Percentiles rank a stretch among this genome's conserved stretches.
These are phyloP conservation scores for Arthrobotrys iridis DNA, from an alignment of 2,329 filamentous ascomycete genomes.

Conservation along the genomic window DNA sequence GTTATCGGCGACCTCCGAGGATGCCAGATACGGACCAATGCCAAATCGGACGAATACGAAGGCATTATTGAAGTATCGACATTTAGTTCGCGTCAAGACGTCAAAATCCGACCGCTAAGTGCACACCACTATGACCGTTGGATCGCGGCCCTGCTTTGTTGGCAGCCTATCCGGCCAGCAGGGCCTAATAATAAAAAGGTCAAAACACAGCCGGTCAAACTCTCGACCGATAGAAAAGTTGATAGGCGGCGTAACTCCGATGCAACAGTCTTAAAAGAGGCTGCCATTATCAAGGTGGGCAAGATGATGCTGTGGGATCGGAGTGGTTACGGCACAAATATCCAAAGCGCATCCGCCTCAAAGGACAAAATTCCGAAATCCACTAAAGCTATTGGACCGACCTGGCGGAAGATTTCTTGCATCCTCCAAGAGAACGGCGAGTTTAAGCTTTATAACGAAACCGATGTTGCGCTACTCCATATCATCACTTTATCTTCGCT, in stretches of 20 bases:
- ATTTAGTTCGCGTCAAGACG: slow-evolving; percentile 65
- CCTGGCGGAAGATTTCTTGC: slow-evolving; percentile 90
- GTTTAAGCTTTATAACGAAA: slow-evolving; percentile 87
- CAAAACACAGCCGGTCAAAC: slow-evolving; percentile 64
- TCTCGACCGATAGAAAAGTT: slow-evolving; percentile 59
- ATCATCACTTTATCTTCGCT: slow-evolving; percentile 88
- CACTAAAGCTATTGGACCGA: slow-evolving; percentile 48
- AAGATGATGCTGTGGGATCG: slow-evolving; percentile 93
- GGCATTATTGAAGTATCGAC: slow-evolving; percentile 59
- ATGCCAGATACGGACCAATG: slow-evolving; percentile 71
- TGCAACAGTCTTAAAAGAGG: slow-evolving; percentile 70
- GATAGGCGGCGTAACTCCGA: slow-evolving; percentile 65
- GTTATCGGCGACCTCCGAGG: slow-evolving; percentile 79
- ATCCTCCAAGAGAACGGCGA: slow-evolving; percentile 94
- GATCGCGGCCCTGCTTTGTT: slow-evolving; percentile 82
- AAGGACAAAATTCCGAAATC: slow-evolving; percentile 54
- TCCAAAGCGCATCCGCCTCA: slow-evolving; percentile 58
- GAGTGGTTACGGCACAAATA: slow-evolving; percentile 63
- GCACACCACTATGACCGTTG: slow-evolving; percentile 78
- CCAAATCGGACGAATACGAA: slow-evolving; percentile 61
- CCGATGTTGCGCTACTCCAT: slow-evolving; percentile 80
- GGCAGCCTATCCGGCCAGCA: slow-evolving; percentile 77
- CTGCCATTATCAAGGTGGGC: slow-evolving; percentile 92
- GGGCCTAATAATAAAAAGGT: slow-evolving; percentile 67
- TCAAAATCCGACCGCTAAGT: slow-evolving; percentile 71